A percentile compares a stretch with the other conserved stretches of the same genome.
phyloP scores from a whole-genome alignment of 495 filamentous ascomycete genomes.

The Collariella sp. region DNA sequence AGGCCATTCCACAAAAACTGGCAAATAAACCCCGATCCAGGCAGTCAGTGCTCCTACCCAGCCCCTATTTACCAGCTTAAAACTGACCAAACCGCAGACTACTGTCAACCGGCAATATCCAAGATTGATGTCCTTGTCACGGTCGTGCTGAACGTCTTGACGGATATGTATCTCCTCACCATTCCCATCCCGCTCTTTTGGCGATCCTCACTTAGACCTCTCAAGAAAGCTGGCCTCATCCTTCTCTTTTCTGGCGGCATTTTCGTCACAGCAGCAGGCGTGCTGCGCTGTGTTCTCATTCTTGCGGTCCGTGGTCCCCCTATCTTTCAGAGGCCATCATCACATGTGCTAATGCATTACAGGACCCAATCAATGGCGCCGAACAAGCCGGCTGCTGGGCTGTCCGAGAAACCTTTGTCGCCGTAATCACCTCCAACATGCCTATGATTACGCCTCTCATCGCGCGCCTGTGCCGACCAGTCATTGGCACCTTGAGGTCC shows the following conservation, averaged over 20 bases:
- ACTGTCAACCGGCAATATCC: slow-evolving; percentile 44
- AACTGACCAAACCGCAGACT: slow-evolving; percentile 22
- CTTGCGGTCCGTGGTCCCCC: slow-evolving; percentile 25
- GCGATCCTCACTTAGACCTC: slow-evolving; percentile 34
- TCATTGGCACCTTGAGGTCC: slow-evolving; percentile 27
- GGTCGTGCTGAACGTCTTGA: slow-evolving; percentile 40
- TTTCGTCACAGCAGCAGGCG: slow-evolving; percentile 42
- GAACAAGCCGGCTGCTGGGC: slow-evolving; percentile 41
- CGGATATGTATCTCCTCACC: slow-evolving; percentile 46
- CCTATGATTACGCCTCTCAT: slow-evolving; percentile 46
- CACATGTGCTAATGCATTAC: neutral
- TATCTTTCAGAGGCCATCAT: too few relatives aligned
- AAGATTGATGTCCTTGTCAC: slow-evolving; percentile 38
- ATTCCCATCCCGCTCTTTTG: slow-evolving; percentile 49
- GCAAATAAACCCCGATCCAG: slow-evolving; percentile 50
- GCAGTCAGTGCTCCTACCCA: slow-evolving; percentile 29
- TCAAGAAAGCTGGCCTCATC: slow-evolving; percentile 42
- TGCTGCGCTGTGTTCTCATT: slow-evolving; percentile 42
- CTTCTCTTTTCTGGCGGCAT: slow-evolving; percentile 43
- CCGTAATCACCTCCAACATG: slow-evolving; percentile 44
- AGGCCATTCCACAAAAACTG: slow-evolving; percentile 43
- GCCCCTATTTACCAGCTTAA: neutral
- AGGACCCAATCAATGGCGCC: slow-evolving; percentile 40
- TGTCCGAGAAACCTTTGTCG: slow-evolving; percentile 44
- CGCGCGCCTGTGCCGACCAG: slow-evolving; percentile 26